A percentile compares a stretch with the other conserved stretches of the same genome.
phyloP scores from a whole-genome alignment of 1,284 basidiomycete species.

The Pisolithus thermaeus region DNA sequence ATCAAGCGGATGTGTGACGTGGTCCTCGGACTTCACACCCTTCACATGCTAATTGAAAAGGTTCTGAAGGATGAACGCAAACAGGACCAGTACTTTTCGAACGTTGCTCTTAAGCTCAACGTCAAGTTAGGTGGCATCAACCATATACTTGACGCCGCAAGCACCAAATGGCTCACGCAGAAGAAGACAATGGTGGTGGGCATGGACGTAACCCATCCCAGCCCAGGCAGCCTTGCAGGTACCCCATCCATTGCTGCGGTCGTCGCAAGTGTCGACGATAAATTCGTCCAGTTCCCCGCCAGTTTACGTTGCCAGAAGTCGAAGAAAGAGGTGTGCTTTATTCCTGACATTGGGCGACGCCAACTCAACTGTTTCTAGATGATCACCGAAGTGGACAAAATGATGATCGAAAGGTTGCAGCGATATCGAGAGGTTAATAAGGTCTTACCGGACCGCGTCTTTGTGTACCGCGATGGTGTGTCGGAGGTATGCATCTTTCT shows the following conservation, averaged over 20 bases:
- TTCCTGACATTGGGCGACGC: neutral
- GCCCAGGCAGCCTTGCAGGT: slow-evolving; percentile 54
- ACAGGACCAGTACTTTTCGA: slow-evolving; percentile 74
- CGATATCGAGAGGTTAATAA: slow-evolving; percentile 51
- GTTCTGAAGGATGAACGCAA: slow-evolving; percentile 47
- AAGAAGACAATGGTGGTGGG: slow-evolving; percentile 75
- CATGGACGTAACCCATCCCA: slow-evolving; percentile 68
- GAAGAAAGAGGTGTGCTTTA: slow-evolving; percentile 57
- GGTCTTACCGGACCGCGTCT: slow-evolving; percentile 53
- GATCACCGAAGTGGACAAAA: slow-evolving; percentile 55
- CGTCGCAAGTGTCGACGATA: slow-evolving; percentile 62
- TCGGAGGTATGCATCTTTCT: slow-evolving; percentile 48
- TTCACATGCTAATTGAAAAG: slow-evolving; percentile 50
- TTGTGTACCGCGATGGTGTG: slow-evolving; percentile 72
- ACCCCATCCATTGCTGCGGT: slow-evolving; percentile 77
- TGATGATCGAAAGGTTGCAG: slow-evolving; percentile 64
- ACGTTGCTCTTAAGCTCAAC: slow-evolving; percentile 64
- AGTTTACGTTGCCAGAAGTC: slow-evolving; percentile 59
- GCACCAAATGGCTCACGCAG: slow-evolving; percentile 58
- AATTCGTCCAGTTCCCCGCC: slow-evolving; percentile 67
- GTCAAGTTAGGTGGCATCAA: slow-evolving; percentile 76
- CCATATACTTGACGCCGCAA: slow-evolving; percentile 51
- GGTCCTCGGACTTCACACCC: slow-evolving; percentile 43
- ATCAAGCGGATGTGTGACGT: slow-evolving; percentile 72
- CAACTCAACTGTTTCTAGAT: slow-evolving; percentile 40